Evolutionary conservation across 495 filamentous ascomycete species (phyloP).

Genomic region (Umbilicaria muhlenbergii): DNA sequence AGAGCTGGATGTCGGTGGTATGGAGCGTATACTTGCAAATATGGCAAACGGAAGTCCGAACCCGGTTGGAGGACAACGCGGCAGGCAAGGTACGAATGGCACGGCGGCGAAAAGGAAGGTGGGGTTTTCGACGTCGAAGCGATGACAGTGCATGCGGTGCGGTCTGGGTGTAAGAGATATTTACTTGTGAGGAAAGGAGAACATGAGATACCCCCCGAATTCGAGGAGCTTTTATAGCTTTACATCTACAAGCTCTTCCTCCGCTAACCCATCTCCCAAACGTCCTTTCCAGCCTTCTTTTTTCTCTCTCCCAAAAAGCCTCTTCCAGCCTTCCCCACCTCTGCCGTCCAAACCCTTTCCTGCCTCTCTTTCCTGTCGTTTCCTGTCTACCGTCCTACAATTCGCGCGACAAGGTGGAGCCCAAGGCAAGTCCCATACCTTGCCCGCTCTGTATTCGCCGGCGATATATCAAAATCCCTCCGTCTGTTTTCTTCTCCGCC

Average conservation of each 20-base stretch:
- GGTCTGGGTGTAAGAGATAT: no score
- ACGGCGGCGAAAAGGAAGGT: no score
- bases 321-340: not conserved
- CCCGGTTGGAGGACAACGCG: no score
- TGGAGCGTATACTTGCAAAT: slow-evolving; percentile 31
- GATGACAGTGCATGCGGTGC: no score
- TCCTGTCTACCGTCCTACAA: slow-evolving; percentile 2
- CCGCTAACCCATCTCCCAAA: not conserved
- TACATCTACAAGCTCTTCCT: no score
- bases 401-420: slow-evolving; percentile 43
- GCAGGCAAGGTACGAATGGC: no score
- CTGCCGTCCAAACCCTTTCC: not conserved
- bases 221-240: no score
- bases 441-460: slow-evolving; percentile 44
- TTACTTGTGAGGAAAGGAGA: no score
- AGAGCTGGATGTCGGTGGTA: slow-evolving; percentile 35
- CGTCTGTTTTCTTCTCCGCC: not conserved
- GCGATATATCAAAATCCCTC: slow-evolving; percentile 31
- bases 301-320: not conserved
- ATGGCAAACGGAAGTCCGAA: slow-evolving; percentile 19
- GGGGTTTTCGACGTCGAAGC: no score
- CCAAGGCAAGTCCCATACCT: slow-evolving; percentile 39
- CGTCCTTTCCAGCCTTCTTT: not conserved
- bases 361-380: slow-evolving; percentile 6
- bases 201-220: no score